Conservation (phyloP, 2,329 filamentous ascomycete species). For the Calonectria pteridis region DNA sequence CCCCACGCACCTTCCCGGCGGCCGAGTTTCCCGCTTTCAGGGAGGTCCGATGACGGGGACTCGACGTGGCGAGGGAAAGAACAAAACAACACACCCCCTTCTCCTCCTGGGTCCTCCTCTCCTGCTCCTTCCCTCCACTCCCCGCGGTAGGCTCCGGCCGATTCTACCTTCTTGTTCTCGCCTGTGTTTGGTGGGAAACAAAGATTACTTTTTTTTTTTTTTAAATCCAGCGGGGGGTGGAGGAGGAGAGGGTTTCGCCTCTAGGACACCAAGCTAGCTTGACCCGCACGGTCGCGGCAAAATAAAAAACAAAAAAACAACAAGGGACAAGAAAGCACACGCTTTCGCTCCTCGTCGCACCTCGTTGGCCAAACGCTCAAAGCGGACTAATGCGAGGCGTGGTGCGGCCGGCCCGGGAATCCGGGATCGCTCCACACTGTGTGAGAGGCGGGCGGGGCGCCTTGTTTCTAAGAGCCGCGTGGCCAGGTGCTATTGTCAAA, state of each 20-base stretch:
- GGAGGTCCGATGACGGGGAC: neutral
- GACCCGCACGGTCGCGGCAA: conserved; percentile 14
- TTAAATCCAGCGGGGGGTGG: neutral
- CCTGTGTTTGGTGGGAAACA: neutral
- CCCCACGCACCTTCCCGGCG: neutral
- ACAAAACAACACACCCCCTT: neutral
- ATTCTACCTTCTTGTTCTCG: neutral
- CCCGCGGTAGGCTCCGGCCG: neutral
- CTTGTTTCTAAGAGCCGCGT: neutral
- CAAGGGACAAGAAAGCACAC: neutral
- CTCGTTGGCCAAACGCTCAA: conserved; percentile 6
- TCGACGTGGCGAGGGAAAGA: neutral
- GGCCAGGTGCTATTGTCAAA: neutral
- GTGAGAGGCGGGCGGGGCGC: neutral
- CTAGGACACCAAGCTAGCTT: neutral
- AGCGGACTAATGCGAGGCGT: conserved; percentile 23
- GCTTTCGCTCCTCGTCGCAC: neutral
- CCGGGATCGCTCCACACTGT: conserved; percentile 26
- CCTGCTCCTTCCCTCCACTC: neutral
- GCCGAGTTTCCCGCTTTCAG: neutral
- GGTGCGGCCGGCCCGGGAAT: conserved; percentile 20
- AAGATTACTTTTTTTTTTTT: neutral
- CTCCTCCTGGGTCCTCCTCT: neutral
- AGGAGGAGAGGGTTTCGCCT: neutral
- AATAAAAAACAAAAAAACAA: neutral